These are phyloP conservation scores for Ustilago nuda DNA, from an alignment of 1,284 basidiomycete species.

Conservation along the genomic window DNA sequence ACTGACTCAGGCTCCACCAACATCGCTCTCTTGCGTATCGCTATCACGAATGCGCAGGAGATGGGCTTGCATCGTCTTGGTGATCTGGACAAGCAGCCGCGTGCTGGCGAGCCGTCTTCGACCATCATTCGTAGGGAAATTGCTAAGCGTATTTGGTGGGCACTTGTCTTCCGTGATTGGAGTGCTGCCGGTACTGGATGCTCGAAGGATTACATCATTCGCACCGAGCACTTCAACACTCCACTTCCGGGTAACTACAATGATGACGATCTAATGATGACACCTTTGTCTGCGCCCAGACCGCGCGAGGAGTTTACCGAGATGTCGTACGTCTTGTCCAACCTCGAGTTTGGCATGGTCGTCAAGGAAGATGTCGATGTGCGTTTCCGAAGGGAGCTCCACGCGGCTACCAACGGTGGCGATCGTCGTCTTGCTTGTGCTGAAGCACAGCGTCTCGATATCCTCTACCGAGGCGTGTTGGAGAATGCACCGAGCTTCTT, in stretches of 20 bases:
- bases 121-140: conserved; percentile 60
- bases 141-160: conserved; percentile 66
- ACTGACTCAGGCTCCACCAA: conserved; percentile 33
- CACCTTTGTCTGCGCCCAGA: conserved; percentile 48
- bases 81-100: conserved; percentile 55
- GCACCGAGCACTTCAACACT: conserved; percentile 64
- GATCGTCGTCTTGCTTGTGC: conserved; percentile 46
- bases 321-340: conserved; percentile 59
- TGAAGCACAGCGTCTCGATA: conserved; percentile 49
- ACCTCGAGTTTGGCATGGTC: conserved; percentile 55
- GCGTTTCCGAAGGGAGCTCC: conserved; percentile 43
- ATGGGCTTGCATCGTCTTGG: conserved; percentile 66
- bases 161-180: conserved; percentile 63
- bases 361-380: conserved; percentile 58
- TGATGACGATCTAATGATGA: conserved; percentile 57
- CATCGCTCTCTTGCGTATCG: conserved; percentile 51
- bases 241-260: conserved; percentile 66
- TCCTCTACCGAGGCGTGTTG: conserved; percentile 54
- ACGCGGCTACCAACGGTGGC: conserved; percentile 37
- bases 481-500: conserved; percentile 59
- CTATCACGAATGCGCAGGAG: conserved; percentile 64
- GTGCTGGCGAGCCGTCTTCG: conserved; percentile 45
- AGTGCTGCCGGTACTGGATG: conserved; percentile 38
- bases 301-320: conserved; percentile 60
- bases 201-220: conserved; percentile 53